phyloP scores from a whole-genome alignment of 768 basidiomycete genomes.

The Panellus pusillus region DNA sequence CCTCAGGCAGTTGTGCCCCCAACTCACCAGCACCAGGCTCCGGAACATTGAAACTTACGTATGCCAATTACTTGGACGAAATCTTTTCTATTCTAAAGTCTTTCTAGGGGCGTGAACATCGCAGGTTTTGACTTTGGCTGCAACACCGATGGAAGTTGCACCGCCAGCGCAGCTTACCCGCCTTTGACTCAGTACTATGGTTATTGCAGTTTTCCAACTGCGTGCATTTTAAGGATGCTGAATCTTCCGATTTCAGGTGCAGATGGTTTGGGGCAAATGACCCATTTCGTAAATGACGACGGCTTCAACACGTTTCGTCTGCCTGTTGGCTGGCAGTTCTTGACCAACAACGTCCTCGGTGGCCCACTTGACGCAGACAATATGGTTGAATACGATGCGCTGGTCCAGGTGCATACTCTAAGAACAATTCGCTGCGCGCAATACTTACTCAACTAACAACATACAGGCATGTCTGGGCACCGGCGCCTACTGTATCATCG shows the following conservation, averaged over 20 bases:
- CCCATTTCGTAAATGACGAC: constrained; percentile 56
- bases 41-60: constrained; percentile 35
- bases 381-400: constrained; percentile 49
- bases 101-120: constrained; percentile 46
- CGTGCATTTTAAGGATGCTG: background rate
- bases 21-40: constrained; percentile 28
- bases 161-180: constrained; percentile 38
- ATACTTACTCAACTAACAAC: no score
- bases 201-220: constrained; percentile 7
- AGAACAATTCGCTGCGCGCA: no score
- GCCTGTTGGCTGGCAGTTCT: constrained; percentile 61
- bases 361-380: constrained; percentile 43
- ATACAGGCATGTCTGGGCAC: constrained; percentile 41
- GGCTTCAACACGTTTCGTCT: constrained; percentile 60
- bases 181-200: constrained; percentile 47
- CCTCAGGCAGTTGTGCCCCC: constrained; percentile 19
- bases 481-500: constrained; percentile 55
- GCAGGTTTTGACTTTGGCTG: constrained; percentile 57
- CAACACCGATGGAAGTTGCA: constrained; percentile 43
- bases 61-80: background rate
- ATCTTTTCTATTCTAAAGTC: background rate
- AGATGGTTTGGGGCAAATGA: constrained; percentile 58
- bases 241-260: constrained; percentile 24
- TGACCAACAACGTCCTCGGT: constrained; percentile 38
- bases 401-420: constrained; percentile 41